Base-by-base conservation (phyloP, 2,329 filamentous ascomycete genomes). In the Herpotrichia juniperi region DNA sequence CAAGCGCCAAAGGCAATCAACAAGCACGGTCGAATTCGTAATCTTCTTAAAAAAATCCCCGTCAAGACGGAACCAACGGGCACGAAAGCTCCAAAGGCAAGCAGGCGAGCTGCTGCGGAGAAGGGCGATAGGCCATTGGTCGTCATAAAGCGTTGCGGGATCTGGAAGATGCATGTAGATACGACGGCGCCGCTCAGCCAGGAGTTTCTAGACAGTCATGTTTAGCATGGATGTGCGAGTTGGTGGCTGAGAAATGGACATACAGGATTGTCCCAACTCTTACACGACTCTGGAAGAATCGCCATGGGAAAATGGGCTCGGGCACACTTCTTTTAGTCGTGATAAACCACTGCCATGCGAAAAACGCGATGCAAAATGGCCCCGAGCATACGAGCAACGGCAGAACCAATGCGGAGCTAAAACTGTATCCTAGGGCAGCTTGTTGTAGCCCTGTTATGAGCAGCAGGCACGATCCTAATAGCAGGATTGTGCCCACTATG, bases 241-340 rank as follows among this genome's bases (percentile, higher is more conserved):
- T 9, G 5, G 24, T 14, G 40, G 8, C 9, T 14, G 22, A 35
- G 14, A 2, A 17, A 34, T 12, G 9, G 9, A 47, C 50, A 11
- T 46, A 58, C 55, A 58, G 17, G 9, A 62, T 50, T 16, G 55
- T 42, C 5, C 28, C 57, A 10, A 46, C 10, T 17, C 51, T 28
- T 5, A 51, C 24, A 6, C 54, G 47, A 21, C 25, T 46, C 6
- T 44, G 32, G 19, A 21, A 58, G 34, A 58, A 56, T n/a, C 54
- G 45, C 59, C 55, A 62, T 4, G 57, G 56, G 28, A 64, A 57
- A 2, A 64, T 49, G 8, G 62, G 62, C 21, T 61, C 60, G 0
- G 59, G 52, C 14, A 21, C 14, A 1, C 17, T 34, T n/a, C 47
- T 30, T 14, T 22, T 31, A 16, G 32, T 49, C 3, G 60, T 62